Evolutionary conservation across 1,284 basidiomycete genomes (phyloP), one percentile per base, ranked within the genome.

Genomic region (Ustilago esculenta): DNA sequence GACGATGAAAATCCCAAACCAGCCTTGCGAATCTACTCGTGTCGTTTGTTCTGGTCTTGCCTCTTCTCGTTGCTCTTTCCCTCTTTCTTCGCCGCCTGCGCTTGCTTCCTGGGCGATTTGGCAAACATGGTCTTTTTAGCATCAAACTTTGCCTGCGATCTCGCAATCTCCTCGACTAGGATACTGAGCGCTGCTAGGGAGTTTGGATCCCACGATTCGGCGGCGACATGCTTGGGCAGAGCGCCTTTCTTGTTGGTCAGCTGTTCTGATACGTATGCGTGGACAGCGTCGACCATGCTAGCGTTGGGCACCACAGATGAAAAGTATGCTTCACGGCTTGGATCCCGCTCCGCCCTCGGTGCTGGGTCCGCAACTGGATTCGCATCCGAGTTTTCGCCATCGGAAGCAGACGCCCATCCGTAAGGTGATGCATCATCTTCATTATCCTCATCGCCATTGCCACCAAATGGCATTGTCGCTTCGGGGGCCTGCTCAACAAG

Each of bases 91-190:
- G 46, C 49, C 2, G 30, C 58, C 47, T 54, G 17, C 2, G 25
- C 47, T 27, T 47, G 59, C 20, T 63, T 63, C 18, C 59, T 30
- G 9, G 52, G 52, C 33, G 37, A 34, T 18, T 59, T 59, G 42
- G 63, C 63, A 48, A 66, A 55, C 55, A 66, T 55, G 23, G 56
- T 59, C 20, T 50, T 11, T 14, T 50, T 44, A 2, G 61, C 61
- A 24, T 53, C 54, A 30, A 65, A 65, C 11, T 17, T 20, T 4
- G 61, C 61, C 20, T 65, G 61, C 25, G 61, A 65, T 14, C 17
- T 41, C 2, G 49, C 61, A 15, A 58, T 35, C 34, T 70, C 60
- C 20, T 70, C 60, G 7, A 56, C 42, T 11, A 70, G 30, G 14
- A 61, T 50, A 24, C 54, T 45, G 23, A 65, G 18, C 21, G 60